Conservation (phyloP, 768 basidiomycete species). For the Hygrocybe punicea region DNA sequence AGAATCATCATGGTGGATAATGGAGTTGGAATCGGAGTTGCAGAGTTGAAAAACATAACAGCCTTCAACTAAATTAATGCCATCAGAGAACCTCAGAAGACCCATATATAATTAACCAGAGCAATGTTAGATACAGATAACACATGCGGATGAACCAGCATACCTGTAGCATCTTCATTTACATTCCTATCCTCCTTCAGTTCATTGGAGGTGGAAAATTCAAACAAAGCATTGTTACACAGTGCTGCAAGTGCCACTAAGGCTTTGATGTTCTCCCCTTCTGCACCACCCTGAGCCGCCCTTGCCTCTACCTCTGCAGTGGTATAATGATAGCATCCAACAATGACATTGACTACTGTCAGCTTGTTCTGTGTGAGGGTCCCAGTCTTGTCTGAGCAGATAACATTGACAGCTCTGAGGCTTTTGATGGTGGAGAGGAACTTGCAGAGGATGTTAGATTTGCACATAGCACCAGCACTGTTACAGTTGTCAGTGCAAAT, state of each 20-base stretch:
- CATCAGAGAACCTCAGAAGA: conserved; percentile 49
- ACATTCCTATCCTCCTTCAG: conserved; percentile 24
- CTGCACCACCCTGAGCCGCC: conserved; percentile 10
- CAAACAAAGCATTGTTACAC: conserved; percentile 51
- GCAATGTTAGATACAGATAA: background rate
- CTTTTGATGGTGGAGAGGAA: conserved; percentile 65
- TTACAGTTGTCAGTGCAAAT: background rate
- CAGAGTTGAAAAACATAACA: too few relatives aligned
- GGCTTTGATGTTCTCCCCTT: conserved; percentile 23
- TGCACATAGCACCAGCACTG: conserved; percentile 44
- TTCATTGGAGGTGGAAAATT: conserved; percentile 26
- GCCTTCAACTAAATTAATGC: conserved; percentile 25
- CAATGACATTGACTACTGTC: conserved; percentile 49
- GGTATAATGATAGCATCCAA: conserved; percentile 33
- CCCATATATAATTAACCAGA: conserved; percentile 41
- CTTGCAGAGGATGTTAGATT: conserved; percentile 51
- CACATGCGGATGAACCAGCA: background rate
- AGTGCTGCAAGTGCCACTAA: conserved; percentile 44
- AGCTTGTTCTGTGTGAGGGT: conserved; percentile 60
- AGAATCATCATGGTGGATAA: too few relatives aligned
- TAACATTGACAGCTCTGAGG: conserved; percentile 56
- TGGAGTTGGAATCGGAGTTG: too few relatives aligned
- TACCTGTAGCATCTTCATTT: conserved; percentile 57
- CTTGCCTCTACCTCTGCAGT: conserved; percentile 14
- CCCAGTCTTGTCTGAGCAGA: conserved; percentile 58